A percentile compares a stretch with the other conserved stretches of the same genome.
Evolutionary conservation across 345 rosid genomes (phyloP).

Genomic region (Acer saccharum): DNA sequence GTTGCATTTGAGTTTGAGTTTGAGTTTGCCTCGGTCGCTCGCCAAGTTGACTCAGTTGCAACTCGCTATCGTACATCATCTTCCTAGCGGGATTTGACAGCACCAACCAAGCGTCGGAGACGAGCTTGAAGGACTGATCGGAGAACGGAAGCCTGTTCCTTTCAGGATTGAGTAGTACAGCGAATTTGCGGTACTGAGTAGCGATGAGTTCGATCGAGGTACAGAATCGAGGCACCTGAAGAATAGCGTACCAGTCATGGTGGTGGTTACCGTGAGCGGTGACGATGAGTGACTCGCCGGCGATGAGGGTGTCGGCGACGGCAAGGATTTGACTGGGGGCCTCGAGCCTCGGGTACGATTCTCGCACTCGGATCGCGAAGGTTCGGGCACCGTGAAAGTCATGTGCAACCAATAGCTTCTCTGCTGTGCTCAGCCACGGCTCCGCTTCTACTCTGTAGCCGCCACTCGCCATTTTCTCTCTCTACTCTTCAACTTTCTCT

Average conservation of each 20-base stretch:
- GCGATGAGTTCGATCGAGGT: conserved; percentile 71
- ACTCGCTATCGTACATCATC: conserved; percentile 67
- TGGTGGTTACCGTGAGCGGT: conserved; percentile 26
- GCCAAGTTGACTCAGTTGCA: conserved; percentile 64
- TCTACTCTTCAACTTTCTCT: conserved; percentile 5
- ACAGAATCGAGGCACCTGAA: conserved; percentile 71
- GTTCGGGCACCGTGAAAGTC: conserved; percentile 79
- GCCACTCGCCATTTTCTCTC: conserved; percentile 38
- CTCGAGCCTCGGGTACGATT: conserved; percentile 65
- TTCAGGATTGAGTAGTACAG: conserved; percentile 66
- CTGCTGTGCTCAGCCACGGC: conserved; percentile 83
- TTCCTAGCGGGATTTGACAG: conserved; percentile 73
- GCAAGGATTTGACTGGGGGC: conserved; percentile 73
- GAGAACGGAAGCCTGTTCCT: conserved; percentile 67
- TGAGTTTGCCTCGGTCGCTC: conserved; percentile 22
- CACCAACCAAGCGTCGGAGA: conserved; percentile 82
- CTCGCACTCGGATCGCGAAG: conserved; percentile 85
- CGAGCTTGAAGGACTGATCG: conserved; percentile 71
- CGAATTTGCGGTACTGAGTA: conserved; percentile 78
- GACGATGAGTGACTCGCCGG: conserved; percentile 47
- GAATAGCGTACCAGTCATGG: conserved; percentile 79
- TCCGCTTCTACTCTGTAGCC: conserved; percentile 66
- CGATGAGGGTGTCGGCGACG: conserved; percentile 74
- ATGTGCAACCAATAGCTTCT: conserved; percentile 72
- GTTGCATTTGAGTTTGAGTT: conserved; percentile 6